Evolutionary conservation across 192 early-diverging fungal species (phyloP).

Genomic region (Lobosporangium transversale): DNA sequence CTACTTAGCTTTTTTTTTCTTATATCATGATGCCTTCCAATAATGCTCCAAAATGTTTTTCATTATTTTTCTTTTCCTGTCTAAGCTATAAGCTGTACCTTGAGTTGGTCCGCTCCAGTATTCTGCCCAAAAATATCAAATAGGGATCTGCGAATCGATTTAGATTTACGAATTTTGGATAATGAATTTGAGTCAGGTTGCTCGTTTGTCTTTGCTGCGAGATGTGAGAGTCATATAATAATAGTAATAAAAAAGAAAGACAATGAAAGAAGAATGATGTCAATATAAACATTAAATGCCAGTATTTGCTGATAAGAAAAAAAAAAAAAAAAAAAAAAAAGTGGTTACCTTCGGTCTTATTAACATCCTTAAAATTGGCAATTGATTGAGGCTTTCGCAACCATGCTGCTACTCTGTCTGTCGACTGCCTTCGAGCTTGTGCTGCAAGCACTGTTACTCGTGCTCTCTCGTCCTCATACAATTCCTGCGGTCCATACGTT

Average conservation of each 20-base stretch:
- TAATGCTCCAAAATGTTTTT: no score
- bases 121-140: slow-evolving; percentile 41
- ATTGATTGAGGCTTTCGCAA: slow-evolving; percentile 42
- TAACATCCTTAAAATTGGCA: slow-evolving; percentile 24
- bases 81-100: no score
- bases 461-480: neutral
- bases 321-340: no score
- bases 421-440: slow-evolving; percentile 24
- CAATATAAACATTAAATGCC: no score
- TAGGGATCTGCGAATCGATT: slow-evolving; percentile 33
- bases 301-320: no score
- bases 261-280: neutral
- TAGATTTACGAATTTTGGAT: slow-evolving; percentile 23
- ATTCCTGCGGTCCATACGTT: neutral
- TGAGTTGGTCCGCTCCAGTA: neutral
- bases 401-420: slow-evolving; percentile 36
- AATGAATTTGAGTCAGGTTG: slow-evolving; percentile 13
- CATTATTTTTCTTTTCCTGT: no score
- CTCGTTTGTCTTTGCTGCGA: neutral
- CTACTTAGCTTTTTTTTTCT: no score
- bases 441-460: neutral
- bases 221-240: neutral
- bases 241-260: neutral
- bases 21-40: no score
- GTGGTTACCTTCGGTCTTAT: slow-evolving; percentile 22